Evolutionary conservation across 345 rosid species (phyloP).

Genomic region (Toxicodendron radicans): DNA sequence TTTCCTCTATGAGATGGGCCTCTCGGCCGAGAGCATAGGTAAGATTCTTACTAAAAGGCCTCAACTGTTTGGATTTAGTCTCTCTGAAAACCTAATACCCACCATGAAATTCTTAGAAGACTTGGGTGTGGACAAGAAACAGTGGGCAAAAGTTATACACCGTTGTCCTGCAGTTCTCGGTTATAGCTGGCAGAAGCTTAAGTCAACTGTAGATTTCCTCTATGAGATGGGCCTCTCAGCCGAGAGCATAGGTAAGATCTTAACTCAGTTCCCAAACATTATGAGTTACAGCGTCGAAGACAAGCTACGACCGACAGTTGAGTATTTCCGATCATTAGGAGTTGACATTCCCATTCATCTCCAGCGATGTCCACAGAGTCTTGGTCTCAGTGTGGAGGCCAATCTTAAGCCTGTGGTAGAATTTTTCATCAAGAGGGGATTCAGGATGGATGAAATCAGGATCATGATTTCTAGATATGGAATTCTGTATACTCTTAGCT

Average conservation of each 20-base stretch:
- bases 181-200: conserved; percentile 75
- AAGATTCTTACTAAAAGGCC: conserved; percentile 79
- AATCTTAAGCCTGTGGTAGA: conserved; percentile 75
- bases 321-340: conserved; percentile 63
- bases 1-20: conserved; percentile 72
- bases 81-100: conserved; percentile 65
- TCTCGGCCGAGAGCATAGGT: conserved; percentile 60
- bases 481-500: conserved; percentile 74
- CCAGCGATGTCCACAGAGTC: conserved; percentile 68
- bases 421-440: conserved; percentile 74
- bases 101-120: too few species aligned
- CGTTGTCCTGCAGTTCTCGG: conserved; percentile 18
- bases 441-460: conserved; percentile 54
- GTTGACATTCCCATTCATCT: conserved; percentile 65
- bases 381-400: conserved; percentile 81
- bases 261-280: conserved; percentile 74
- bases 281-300: conserved; percentile 79
- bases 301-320: conserved; percentile 73
- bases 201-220: too few species aligned
- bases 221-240: conserved; percentile 70
- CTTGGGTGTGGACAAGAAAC: too few species aligned
- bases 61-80: conserved; percentile 83
- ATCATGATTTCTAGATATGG: conserved; percentile 77
- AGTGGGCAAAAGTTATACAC: conserved; percentile 81
- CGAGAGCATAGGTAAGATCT: conserved; percentile 63